A percentile compares a stretch with the other conserved stretches of the same genome.
phyloP scores from a whole-genome alignment of 257 asterid genomes.

The Jacaranda copaia region DNA sequence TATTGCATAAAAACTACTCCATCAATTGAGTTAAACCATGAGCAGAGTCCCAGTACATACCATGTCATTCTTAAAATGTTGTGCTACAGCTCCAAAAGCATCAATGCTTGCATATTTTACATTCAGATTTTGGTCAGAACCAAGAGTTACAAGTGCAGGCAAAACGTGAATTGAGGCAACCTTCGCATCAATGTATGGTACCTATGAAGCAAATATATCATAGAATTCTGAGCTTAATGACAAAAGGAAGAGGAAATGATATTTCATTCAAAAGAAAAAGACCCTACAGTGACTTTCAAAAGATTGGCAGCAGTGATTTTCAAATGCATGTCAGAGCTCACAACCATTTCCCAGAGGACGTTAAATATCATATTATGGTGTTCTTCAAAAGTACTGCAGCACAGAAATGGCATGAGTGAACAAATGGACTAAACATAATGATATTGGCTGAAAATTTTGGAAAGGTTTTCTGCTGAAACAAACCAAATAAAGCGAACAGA shows the following conservation, averaged over 20 bases:
- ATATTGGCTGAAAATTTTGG: not conserved
- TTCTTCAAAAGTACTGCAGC: slow-evolving; percentile 68
- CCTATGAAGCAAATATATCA: slow-evolving; percentile 48
- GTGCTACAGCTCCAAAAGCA: slow-evolving; percentile 97
- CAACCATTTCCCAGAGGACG: slow-evolving; percentile 86
- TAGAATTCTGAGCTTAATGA: not conserved
- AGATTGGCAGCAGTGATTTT: slow-evolving; percentile 72
- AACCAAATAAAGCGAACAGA: slow-evolving; percentile 81
- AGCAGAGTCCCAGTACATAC: slow-evolving; percentile 44
- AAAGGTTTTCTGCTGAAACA: slow-evolving; percentile 30
- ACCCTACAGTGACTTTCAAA: slow-evolving; percentile 69
- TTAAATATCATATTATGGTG: slow-evolving; percentile 67
- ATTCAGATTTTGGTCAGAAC: slow-evolving; percentile 91
- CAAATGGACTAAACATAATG: not conserved
- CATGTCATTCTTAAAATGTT: slow-evolving; percentile 85
- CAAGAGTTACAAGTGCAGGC: slow-evolving; percentile 98
- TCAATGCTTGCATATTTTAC: slow-evolving; percentile 96
- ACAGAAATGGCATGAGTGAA: slow-evolving; percentile 14
- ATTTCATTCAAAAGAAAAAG: slow-evolving; percentile 10
- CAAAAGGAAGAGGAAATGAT: not conserved
- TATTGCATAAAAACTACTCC: slow-evolving; percentile 33
- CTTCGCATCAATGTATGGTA: slow-evolving; percentile 84
- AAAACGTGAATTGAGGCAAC: slow-evolving; percentile 85
- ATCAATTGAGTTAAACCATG: slow-evolving; percentile 17
- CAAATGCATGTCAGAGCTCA: slow-evolving; percentile 56